phyloP scores from a whole-genome alignment of 305 asterid genomes.

The Solanum hybrid region DNA sequence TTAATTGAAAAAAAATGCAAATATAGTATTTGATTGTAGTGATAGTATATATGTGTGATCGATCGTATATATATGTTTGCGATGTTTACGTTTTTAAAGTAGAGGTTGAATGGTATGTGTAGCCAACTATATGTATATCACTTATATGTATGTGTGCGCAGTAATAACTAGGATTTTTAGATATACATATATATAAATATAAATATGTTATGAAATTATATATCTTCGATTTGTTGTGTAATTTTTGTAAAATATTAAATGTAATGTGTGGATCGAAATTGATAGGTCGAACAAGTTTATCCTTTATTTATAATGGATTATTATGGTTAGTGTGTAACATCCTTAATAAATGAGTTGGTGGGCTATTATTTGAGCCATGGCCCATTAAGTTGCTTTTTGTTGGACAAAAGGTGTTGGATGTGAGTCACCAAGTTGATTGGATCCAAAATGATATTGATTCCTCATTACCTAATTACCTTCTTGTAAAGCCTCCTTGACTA shows the following conservation, averaged over 20 bases:
- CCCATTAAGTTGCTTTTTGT: neutral
- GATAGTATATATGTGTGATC: neutral
- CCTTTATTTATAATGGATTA: neutral
- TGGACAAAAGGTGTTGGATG: neutral
- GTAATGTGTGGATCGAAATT: neutral
- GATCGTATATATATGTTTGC: neutral
- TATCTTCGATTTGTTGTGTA: neutral
- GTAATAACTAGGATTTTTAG: neutral
- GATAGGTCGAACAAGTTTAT: neutral
- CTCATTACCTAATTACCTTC: neutral
- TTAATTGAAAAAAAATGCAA: neutral
- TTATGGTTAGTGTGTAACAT: constrained; percentile 4
- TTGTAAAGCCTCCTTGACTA: neutral
- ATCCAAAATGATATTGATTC: neutral
- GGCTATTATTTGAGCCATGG: neutral
- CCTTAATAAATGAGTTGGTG: constrained; percentile 7
- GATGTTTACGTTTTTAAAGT: neutral
- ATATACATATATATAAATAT: neutral
- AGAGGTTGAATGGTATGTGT: neutral
- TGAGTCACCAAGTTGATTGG: neutral
- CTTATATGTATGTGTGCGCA: neutral
- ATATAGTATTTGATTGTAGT: neutral
- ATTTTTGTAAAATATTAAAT: neutral
- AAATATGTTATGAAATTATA: neutral
- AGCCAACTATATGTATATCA: neutral